phyloP scores from a whole-genome alignment of 2,329 filamentous ascomycete species.

The Pyrenophora tritici-repentis region DNA sequence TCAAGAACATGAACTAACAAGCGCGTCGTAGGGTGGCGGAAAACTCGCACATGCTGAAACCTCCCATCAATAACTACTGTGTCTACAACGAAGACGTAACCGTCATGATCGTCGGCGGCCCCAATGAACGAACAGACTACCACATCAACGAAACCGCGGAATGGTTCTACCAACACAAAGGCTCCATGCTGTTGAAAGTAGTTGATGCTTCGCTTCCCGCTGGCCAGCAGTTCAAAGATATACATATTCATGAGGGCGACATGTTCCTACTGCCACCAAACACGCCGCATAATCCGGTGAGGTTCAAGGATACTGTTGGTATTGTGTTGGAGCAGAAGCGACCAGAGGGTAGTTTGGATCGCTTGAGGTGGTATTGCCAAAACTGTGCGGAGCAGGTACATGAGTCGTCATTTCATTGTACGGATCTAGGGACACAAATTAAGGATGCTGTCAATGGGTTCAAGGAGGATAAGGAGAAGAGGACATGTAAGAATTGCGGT shows the following conservation, averaged over 20 bases:
- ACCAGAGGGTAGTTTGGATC: slow-evolving; percentile 71
- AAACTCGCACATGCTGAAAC: slow-evolving; percentile 89
- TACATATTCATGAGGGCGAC: slow-evolving; percentile 88
- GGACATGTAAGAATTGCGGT: slow-evolving; percentile 80
- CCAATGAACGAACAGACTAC: slow-evolving; percentile 95
- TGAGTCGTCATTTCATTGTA: slow-evolving; percentile 86
- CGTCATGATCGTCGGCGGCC: slow-evolving; percentile 94
- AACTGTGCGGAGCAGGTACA: slow-evolving; percentile 74
- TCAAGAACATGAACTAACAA: background rate
- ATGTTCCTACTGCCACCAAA: slow-evolving; percentile 93
- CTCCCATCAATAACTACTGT: slow-evolving; percentile 96
- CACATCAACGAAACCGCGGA: slow-evolving; percentile 96
- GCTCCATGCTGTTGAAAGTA: slow-evolving; percentile 90
- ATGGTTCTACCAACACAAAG: slow-evolving; percentile 97
- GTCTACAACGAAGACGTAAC: slow-evolving; percentile 85
- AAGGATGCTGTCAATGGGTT: slow-evolving; percentile 88
- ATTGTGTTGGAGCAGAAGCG: slow-evolving; percentile 88
- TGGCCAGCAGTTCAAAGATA: slow-evolving; percentile 70
- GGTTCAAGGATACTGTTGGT: slow-evolving; percentile 92
- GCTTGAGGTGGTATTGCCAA: slow-evolving; percentile 88
- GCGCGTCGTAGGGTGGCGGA: slow-evolving; percentile 73
- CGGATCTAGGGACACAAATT: slow-evolving; percentile 90
- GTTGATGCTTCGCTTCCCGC: slow-evolving; percentile 62
- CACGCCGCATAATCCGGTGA: slow-evolving; percentile 93
- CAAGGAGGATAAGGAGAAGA: slow-evolving; percentile 68